These are phyloP conservation scores for Isoetes taiwanensis DNA, from an alignment of 75 land plant genomes.

Conservation along the genomic window DNA sequence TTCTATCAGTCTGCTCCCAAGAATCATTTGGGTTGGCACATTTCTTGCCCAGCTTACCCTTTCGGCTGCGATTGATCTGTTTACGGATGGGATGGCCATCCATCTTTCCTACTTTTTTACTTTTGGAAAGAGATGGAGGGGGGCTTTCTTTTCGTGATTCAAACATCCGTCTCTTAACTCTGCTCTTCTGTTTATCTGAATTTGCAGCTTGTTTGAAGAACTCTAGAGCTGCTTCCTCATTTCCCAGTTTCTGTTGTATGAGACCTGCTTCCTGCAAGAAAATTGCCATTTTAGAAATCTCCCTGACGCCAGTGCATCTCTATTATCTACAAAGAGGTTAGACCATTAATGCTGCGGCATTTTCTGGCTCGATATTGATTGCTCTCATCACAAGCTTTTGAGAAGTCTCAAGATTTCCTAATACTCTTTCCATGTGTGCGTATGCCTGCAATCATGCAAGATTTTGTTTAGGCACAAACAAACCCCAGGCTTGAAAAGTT, in stretches of 20 bases:
- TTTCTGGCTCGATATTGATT: constrained; percentile 12
- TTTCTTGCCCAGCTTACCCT: too few species aligned
- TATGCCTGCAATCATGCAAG: constrained; percentile 24
- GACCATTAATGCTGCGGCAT: constrained; percentile 29
- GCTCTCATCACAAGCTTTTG: constrained; percentile 16
- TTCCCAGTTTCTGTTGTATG: constrained; percentile 16
- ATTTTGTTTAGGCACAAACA: neutral
- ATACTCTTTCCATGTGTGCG: constrained; percentile 26
- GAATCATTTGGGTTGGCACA: too few species aligned
- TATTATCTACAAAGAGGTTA: too few species aligned
- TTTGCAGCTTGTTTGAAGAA: constrained; percentile 18
- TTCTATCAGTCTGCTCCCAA: too few species aligned
- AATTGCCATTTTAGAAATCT: too few species aligned
- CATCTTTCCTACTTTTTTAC: too few species aligned
- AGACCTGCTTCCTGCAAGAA: constrained; percentile 28
- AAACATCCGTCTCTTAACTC: constrained; percentile 20
- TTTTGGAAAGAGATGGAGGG: too few species aligned
- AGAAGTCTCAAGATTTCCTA: constrained; percentile 17
- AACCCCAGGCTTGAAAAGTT: neutral
- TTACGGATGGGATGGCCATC: too few species aligned
- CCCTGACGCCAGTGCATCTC: too few species aligned
- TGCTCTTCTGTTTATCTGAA: constrained; percentile 21
- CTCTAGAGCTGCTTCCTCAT: constrained; percentile 15
- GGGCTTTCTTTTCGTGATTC: constrained; percentile 14
- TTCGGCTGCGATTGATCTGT: too few species aligned